phyloP scores from a whole-genome alignment of 23 red algal species.

The Gracilaria caudata region DNA sequence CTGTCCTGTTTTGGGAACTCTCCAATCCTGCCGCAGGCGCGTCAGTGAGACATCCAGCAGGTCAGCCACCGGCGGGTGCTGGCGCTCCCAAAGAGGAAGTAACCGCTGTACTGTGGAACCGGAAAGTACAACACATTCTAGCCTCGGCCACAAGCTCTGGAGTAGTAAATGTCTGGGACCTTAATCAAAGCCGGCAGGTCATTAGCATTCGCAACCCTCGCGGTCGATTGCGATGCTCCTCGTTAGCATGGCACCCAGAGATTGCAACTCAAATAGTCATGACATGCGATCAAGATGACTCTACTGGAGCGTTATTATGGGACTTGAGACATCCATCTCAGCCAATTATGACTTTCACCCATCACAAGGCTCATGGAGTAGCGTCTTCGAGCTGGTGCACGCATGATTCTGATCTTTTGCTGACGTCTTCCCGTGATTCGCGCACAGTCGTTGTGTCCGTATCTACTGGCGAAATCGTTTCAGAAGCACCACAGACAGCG shows the following conservation, averaged over 20 bases:
- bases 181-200: conserved; percentile 83
- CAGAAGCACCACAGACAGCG: conserved; percentile 60
- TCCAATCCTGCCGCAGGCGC: conserved; percentile 54
- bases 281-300: conserved; percentile 81
- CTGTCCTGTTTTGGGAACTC: conserved; percentile 92
- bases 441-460: conserved; percentile 70
- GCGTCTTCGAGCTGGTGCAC: conserved; percentile 83
- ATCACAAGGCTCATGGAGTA: conserved; percentile 68
- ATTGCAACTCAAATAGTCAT: conserved; percentile 89
- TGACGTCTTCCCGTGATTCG: conserved; percentile 78
- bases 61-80: conserved; percentile 12
- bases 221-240: conserved; percentile 67
- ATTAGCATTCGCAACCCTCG: conserved; percentile 82
- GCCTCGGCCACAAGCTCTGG: conserved; percentile 69
- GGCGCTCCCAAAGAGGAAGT: conserved; percentile 68
- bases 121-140: conserved; percentile 84
- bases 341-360: conserved; percentile 68
- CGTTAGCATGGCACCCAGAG: conserved; percentile 86
- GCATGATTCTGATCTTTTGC: conserved; percentile 82
- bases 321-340: conserved; percentile 83
- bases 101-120: conserved; percentile 81
- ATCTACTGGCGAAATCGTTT: conserved; percentile 74
- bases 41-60: conserved; percentile 47
- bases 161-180: conserved; percentile 86
- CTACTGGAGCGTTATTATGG: conserved; percentile 73